Conservation (phyloP, 257 asterid genomes). For the Solanum arcanum region DNA sequence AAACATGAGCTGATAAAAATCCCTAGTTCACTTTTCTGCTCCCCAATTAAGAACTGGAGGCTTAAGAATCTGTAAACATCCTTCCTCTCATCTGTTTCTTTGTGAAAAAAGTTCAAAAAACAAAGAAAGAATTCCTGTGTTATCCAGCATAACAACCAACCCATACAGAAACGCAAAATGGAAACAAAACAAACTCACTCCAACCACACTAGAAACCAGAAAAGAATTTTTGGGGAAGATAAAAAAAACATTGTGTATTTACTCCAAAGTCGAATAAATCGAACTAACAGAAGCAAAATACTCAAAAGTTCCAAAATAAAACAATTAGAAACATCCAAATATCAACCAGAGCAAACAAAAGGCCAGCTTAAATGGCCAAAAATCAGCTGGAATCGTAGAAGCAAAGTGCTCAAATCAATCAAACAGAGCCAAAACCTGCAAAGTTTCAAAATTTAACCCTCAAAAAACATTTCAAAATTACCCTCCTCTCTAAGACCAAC, state of each 20-base stretch:
- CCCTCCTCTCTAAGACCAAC: background rate
- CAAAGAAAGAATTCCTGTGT: background rate
- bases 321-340: background rate
- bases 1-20: background rate
- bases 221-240: background rate
- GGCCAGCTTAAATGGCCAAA: background rate
- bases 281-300: background rate
- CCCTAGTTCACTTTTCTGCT: background rate
- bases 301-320: background rate
- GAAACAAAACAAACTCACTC: background rate
- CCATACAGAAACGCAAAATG: background rate
- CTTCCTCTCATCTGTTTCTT: background rate
- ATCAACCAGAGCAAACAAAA: background rate
- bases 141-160: background rate
- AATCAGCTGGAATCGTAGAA: background rate
- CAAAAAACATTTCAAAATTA: background rate
- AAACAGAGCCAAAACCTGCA: background rate
- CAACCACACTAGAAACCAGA: background rate
- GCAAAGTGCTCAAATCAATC: background rate
- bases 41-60: background rate
- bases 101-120: background rate
- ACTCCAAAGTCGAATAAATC: background rate
- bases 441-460: background rate
- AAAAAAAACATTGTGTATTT: background rate
- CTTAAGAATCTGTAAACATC: background rate